Percentiles rank a stretch among this genome's conserved stretches.
Evolutionary conservation across 257 asterid species (phyloP).

Genomic region (Echites panduratus): DNA sequence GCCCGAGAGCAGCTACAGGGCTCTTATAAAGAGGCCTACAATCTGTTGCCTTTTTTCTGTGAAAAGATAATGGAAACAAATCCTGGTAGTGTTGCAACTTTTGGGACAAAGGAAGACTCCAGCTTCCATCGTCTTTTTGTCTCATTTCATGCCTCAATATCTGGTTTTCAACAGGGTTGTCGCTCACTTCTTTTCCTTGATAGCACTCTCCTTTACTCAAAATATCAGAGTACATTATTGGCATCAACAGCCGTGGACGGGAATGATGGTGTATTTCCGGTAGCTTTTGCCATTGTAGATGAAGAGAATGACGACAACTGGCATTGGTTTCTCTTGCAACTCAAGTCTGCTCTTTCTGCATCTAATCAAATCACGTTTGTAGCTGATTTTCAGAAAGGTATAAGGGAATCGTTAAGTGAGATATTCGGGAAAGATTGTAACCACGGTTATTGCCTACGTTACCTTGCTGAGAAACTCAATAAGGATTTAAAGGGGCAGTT

Average conservation of each 20-base stretch:
- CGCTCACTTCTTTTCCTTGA: conserved; percentile 92
- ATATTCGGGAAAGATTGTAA: conserved; percentile 77
- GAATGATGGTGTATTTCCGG: conserved; percentile 82
- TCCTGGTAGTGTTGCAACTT: conserved; percentile 84
- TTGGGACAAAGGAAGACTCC: conserved; percentile 85
- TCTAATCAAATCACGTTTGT: conserved; percentile 76
- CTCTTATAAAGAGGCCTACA: conserved; percentile 86
- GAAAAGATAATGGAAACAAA: conserved; percentile 85
- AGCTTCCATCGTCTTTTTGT: conserved; percentile 80
- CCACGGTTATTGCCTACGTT: conserved; percentile 85
- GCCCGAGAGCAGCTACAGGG: conserved; percentile 99
- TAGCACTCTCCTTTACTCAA: conserved; percentile 89
- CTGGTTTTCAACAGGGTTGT: conserved; percentile 79
- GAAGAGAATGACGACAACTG: conserved; percentile 90
- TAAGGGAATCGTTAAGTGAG: conserved; percentile 57
- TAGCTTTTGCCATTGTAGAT: conserved; percentile 94
- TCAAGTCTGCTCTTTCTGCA: conserved; percentile 69
- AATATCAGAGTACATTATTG: conserved; percentile 81
- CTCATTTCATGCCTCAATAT: conserved; percentile 81
- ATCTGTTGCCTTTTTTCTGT: conserved; percentile 77
- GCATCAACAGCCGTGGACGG: conserved; percentile 95
- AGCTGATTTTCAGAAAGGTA: conserved; percentile 86
- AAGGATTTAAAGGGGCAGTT: conserved; percentile 86
- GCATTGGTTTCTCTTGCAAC: conserved; percentile 90
- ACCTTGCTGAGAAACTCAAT: conserved; percentile 90